phyloP scores from a whole-genome alignment of 768 basidiomycete species.

The Cubamyces sp. region DNA sequence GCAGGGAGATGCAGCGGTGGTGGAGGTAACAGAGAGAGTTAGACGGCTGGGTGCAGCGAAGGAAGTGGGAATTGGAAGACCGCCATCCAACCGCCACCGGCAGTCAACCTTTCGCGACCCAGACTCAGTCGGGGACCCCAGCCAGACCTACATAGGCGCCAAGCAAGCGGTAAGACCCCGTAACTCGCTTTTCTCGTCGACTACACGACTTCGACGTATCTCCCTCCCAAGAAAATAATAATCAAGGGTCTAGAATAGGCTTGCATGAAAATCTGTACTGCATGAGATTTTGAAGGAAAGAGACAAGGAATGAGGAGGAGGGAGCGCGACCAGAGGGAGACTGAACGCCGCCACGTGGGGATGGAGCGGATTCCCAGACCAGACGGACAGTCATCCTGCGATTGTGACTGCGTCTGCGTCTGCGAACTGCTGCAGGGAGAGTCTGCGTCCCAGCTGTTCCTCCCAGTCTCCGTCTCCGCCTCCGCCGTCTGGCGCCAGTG shows the following conservation, averaged over 20 bases:
- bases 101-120: not conserved
- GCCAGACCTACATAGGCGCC: not conserved
- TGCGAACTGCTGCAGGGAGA: not conserved
- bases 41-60: too few species aligned
- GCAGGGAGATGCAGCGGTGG: not conserved
- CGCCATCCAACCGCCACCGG: not conserved
- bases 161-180: not conserved
- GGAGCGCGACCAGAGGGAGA: not conserved
- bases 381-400: not conserved
- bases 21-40: not conserved
- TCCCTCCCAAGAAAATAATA: too few species aligned
- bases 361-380: not conserved
- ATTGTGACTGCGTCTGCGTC: not conserved
- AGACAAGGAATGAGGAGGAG: not conserved
- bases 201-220: too few species aligned
- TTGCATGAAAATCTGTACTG: too few species aligned
- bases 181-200: not conserved
- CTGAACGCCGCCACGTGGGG: conserved; percentile 20
- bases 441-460: conserved; percentile 7
- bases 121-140: conserved; percentile 12
- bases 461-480: conserved; percentile 7
- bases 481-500: conserved; percentile 14
- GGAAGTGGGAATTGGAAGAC: conserved; percentile 1
- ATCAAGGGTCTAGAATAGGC: too few species aligned
- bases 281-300: too few species aligned